Base-by-base conservation (phyloP, 805 yeast genomes). In the Saccharomycopsis babjevae region DNA sequence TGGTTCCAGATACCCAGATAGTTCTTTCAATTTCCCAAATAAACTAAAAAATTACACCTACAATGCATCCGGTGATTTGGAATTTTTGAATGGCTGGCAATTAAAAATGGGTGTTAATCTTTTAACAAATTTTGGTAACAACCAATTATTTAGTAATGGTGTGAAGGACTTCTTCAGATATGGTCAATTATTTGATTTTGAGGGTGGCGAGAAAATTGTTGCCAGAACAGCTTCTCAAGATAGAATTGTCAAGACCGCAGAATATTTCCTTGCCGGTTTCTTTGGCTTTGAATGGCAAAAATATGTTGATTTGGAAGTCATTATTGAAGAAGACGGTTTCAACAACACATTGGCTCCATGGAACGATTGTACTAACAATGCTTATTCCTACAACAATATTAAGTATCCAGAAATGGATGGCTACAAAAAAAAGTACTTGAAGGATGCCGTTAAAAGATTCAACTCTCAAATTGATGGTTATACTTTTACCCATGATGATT, bases 1-100 rank as follows among this genome's bases (percentile, higher is more conserved):
- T 68, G 96, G 93, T 25, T 93, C 88, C 71, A 76, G 96, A 66
- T 88, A 77, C 67, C 91, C 90, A 1, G 79, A 86, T 2, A 69
- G 69, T 22, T 65, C 68, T 18, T 61, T 66, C 7, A 60, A 62
- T 0, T 63, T 72, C 6, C 70, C 69, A 25, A 66, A 69, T 3
- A 75, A 74, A 61, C 72, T 83, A 66, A 69, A 68, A 50, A 65
- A 66, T 22, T 71, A 79, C 16, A 36, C 38, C n/a, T 74, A 66
- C 40, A 39, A 40, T 4, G 66, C 64, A 10, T 71, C 71, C 43
- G 87, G 87, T 3, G 82, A 83, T 6, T 71, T 84, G 59, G 70
- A 76, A 1, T 84, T 85, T 66, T 73, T 84, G 62, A 73, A 82
- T 61, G 81, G 80, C 66, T 82, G 72, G 68, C 28, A 56, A 8